These are phyloP conservation scores for Colletotrichum godetiae DNA, from an alignment of 2,329 filamentous ascomycete genomes.

Conservation along the genomic window DNA sequence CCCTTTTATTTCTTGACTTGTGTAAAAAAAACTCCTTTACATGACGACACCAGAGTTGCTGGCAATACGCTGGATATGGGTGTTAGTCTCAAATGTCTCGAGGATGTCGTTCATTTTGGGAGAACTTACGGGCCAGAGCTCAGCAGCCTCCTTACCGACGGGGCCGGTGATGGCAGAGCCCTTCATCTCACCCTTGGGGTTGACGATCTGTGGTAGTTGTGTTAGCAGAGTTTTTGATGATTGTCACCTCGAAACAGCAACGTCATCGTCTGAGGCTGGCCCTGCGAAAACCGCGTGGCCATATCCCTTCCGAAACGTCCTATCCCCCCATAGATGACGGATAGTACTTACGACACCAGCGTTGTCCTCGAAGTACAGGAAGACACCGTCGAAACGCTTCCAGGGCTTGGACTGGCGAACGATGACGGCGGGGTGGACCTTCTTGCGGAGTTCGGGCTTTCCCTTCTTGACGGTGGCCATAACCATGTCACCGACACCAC, in stretches of 20 bases:
- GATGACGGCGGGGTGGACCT: constrained; percentile 99
- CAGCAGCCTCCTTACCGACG: constrained; percentile 99
- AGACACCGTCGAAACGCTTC: constrained; percentile 98
- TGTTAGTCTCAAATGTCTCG: constrained; percentile 43
- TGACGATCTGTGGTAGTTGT: constrained; percentile 80
- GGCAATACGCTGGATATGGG: constrained; percentile 85
- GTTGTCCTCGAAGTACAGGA: constrained; percentile 99
- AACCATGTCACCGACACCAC: constrained; percentile 99
- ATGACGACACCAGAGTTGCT: constrained; percentile 99
- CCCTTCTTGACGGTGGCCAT: constrained; percentile 99
- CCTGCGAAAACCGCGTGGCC: background rate
- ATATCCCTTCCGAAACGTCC: background rate
- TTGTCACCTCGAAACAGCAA: background rate
- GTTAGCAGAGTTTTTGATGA: constrained; percentile 47
- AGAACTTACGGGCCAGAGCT: constrained; percentile 93
- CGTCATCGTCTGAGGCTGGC: constrained; percentile 16
- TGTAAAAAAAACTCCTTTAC: constrained; percentile 69
- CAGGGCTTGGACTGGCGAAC: constrained; percentile 99
- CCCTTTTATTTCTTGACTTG: constrained; percentile 34
- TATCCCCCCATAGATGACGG: background rate
- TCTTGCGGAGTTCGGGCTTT: constrained; percentile 99
- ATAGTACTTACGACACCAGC: constrained; percentile 88
- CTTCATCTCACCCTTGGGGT: constrained; percentile 99
- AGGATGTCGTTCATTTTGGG: background rate
- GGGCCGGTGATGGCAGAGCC: constrained; percentile 99